Evolutionary conservation across 1,139 yeast species (phyloP), one percentile per base, ranked within the genome.

Genomic region (Yamadazyma membranifaciens): DNA sequence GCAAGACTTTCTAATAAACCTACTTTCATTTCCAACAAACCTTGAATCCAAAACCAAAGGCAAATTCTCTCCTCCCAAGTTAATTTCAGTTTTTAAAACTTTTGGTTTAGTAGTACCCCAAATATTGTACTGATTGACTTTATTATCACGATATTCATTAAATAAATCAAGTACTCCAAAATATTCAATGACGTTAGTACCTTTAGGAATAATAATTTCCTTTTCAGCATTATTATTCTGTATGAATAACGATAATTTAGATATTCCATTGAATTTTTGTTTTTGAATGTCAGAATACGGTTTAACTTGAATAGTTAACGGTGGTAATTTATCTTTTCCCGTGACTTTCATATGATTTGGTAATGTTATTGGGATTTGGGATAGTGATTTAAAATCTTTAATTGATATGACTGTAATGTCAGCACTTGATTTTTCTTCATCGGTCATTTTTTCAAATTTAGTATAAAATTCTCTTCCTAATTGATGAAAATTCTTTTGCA

Each of bases 81-180:
- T 81, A 69, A 59, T 75, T 67, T 54, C 76, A 63, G 52, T 48
- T 40, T 60, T 65, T 31, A 83, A 60, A 1, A 87, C 95, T 42
- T 80, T 80, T 1, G 94, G 92, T 54, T 89, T 89, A 10, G 95
- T 82, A 13, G 88, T 80, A 0, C 96, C 96, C 77, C 89, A 80
- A n/a, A 76, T 60, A 45, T 80, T 63, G 58, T 88, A 91, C 56
- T 88, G 95, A 58, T 91, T 92, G 40, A 81, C 68, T 9, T 79
- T 71, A 50, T 87, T 87, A 6, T 62, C 57, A 27, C 78, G 72
- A 57, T 89, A 91, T 49, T 76, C 78, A 16, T 72, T 70, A 47
- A 81, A 81, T 38, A 77, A 68, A 51, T 81, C 83, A 5, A 89
- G 60, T 47, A 87, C 94, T 6, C 98, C 98, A 10, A 81, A 60